Evolutionary conservation across 2,329 filamentous ascomycete genomes (phyloP), one percentile per base, ranked within the genome.

Genomic region (Botryotinia convoluta): DNA sequence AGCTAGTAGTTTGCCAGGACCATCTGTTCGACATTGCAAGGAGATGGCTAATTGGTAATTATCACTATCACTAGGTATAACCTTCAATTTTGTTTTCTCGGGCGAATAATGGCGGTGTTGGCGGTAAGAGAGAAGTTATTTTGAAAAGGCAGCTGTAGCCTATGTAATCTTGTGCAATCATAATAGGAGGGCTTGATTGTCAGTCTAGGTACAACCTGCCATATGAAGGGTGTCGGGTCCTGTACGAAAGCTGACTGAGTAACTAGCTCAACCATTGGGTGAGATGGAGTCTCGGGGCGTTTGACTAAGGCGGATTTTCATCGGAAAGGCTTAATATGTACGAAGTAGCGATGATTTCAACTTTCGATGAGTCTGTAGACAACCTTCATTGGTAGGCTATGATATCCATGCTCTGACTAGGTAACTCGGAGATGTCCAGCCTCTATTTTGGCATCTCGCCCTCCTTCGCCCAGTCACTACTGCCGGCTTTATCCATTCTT

Each of bases 1-100:
- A 63, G 65, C 48, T 69, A 57, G 37, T 18, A 32, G 35, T 69
- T 57, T 69, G 48, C 51, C 65, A 65, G 63, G 63, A 65, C 63
- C 63, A 65, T 65, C 63, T 65, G 63, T 65, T 65, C 63, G 63
- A 65, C 35, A 57, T 57, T 69, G 22, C 65, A 57, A 68, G 65
- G 65, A 57, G 65, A 68, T 57, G 48, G 48, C 35, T 69, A 35
- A 69, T 59, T 39, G 48, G n/a, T 32, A 42, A 69, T 37, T 26
- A 65, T 65, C 29, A 65, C 29, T 18, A 62, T 42, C 37, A 45
- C 44, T 14, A 35, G 37, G 48, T 9, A 29, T 57, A 29, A 57
- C 26, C 48, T 57, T 57, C 65, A 69, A 42, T 68, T 22, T 69
- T 59, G 51, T 59, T 69, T 69, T 57, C 65, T 57, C 37, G 32